Conservation (phyloP, 2,329 filamentous ascomycete genomes). For the Chaetomiaceae sp. region DNA sequence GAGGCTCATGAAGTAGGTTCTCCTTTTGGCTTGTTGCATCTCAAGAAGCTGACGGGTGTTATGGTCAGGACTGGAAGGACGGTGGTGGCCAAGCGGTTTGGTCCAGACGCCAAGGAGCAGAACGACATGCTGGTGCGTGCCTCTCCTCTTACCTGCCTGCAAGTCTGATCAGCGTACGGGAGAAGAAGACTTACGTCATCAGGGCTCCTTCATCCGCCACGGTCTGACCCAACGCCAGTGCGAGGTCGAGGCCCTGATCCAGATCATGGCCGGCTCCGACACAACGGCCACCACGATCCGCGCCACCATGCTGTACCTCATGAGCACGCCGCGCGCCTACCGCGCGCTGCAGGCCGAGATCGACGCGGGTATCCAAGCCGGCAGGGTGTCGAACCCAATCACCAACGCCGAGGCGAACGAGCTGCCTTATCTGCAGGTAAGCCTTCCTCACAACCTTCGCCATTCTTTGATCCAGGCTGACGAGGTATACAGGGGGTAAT, state of each 20-base stretch:
- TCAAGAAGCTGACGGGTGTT: neutral
- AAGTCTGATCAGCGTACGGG: too few relatives aligned
- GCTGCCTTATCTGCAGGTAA: constrained; percentile 24
- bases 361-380: constrained; percentile 14
- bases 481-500: constrained; percentile 20
- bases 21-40: neutral
- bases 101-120: constrained; percentile 37
- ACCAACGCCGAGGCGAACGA: constrained; percentile 16
- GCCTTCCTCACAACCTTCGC: neutral
- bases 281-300: constrained; percentile 31
- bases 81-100: constrained; percentile 42
- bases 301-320: constrained; percentile 27
- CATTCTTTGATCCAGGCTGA: neutral
- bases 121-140: constrained; percentile 45
- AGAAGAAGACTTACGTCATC: neutral
- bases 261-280: constrained; percentile 29
- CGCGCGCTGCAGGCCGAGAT: constrained; percentile 22
- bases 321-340: constrained; percentile 27
- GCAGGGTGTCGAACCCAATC: constrained; percentile 15
- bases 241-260: constrained; percentile 20
- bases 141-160: too few relatives aligned
- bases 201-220: constrained; percentile 23
- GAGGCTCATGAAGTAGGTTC: constrained; percentile 27
- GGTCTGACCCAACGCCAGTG: constrained; percentile 19
- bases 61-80: constrained; percentile 42